A percentile compares a stretch with the other conserved stretches of the same genome.
Conservation (phyloP, 371 early-diverging fungal species). For the Entomophthora muscae region DNA sequence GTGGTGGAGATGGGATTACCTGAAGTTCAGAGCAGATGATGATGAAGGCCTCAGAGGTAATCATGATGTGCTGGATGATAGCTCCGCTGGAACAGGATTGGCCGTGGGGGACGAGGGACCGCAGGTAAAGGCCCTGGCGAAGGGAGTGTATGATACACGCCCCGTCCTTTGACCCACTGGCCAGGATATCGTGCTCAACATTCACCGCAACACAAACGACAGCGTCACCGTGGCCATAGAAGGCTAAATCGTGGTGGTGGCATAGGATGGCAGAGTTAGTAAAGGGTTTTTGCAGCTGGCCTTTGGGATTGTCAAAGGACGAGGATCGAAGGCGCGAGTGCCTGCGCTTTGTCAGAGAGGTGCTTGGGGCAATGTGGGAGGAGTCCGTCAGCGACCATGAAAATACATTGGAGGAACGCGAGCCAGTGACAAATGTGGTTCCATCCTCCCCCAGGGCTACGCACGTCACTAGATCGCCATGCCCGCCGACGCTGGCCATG, state of each 20-base stretch:
- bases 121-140: constrained; percentile 20
- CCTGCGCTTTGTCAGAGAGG: not conserved
- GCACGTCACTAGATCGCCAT: constrained; percentile 41
- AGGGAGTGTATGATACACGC: constrained; percentile 28
- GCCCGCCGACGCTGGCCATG: constrained; percentile 24
- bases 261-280: not conserved
- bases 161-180: constrained; percentile 35
- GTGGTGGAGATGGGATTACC: not conserved
- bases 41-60: not conserved
- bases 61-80: not conserved
- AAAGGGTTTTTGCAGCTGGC: not conserved
- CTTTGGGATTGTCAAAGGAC: constrained; percentile 7
- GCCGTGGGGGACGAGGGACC: constrained; percentile 20
- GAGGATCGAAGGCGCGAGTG: not conserved
- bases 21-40: constrained; percentile 1
- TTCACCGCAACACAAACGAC: constrained; percentile 25
- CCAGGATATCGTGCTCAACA: constrained; percentile 26
- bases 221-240: constrained; percentile 10
- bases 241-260: not conserved
- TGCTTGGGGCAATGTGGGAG: not conserved
- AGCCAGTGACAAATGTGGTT: constrained; percentile 35
- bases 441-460: constrained; percentile 28
- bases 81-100: not conserved
- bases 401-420: constrained; percentile 35
- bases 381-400: constrained; percentile 24